phyloP scores from a whole-genome alignment of 805 yeast genomes.

The Candida khao-thaluensis region DNA sequence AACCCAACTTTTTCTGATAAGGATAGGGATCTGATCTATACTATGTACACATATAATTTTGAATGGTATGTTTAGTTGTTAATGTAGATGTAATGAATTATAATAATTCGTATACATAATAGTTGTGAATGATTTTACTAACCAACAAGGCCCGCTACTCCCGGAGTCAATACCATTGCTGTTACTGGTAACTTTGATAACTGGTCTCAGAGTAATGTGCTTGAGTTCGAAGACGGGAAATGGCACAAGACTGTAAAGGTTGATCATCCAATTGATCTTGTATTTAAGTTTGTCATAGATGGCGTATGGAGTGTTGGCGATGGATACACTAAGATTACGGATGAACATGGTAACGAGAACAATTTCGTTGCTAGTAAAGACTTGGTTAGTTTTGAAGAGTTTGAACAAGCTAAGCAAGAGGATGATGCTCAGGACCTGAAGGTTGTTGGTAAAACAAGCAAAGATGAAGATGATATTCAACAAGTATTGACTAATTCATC shows the following conservation, averaged over 20 bases:
- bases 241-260: slow-evolving; percentile 25
- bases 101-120: not conserved
- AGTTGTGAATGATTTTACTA: slow-evolving; percentile 6
- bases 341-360: slow-evolving; percentile 37
- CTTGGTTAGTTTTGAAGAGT: slow-evolving; percentile 22
- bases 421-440: not conserved
- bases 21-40: slow-evolving; percentile 8
- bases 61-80: slow-evolving; percentile 15
- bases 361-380: slow-evolving; percentile 31
- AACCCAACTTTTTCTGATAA: slow-evolving; percentile 7
- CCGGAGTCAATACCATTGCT: slow-evolving; percentile 17
- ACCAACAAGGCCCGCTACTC: slow-evolving; percentile 8
- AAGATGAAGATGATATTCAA: slow-evolving; percentile 8
- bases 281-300: slow-evolving; percentile 39
- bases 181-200: slow-evolving; percentile 43
- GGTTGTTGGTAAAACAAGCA: not conserved
- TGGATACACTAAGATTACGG: slow-evolving; percentile 25
- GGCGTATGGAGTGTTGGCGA: slow-evolving; percentile 29
- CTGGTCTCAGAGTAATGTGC: slow-evolving; percentile 32
- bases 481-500: slow-evolving; percentile 31
- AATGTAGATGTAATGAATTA: not conserved
- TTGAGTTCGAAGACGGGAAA: slow-evolving; percentile 13
- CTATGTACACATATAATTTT: slow-evolving; percentile 12
- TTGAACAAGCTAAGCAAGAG: slow-evolving; percentile 16
- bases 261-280: slow-evolving; percentile 22